Evolutionary conservation across 2,329 filamentous ascomycete genomes (phyloP).

Genomic region (Malbranchea cinnamomea): DNA sequence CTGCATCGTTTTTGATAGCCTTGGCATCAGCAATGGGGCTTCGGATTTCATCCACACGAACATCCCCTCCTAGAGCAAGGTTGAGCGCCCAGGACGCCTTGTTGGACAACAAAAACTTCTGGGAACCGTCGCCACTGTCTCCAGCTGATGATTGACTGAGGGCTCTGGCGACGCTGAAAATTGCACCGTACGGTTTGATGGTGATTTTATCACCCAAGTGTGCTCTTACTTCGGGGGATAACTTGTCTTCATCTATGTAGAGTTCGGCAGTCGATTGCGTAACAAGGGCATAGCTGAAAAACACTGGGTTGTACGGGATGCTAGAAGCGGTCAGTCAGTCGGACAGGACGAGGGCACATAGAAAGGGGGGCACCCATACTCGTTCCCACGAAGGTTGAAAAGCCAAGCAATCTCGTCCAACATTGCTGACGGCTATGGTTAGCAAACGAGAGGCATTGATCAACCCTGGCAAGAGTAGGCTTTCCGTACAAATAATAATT

Average conservation of each 20-base stretch:
- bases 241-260: slow-evolving; percentile 69
- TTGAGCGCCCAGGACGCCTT: slow-evolving; percentile 88
- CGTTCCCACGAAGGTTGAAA: slow-evolving; percentile 89
- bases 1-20: slow-evolving; percentile 81
- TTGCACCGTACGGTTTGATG: slow-evolving; percentile 66
- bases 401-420: slow-evolving; percentile 96
- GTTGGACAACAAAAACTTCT: slow-evolving; percentile 72
- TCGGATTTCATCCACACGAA: slow-evolving; percentile 68
- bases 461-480: not conserved
- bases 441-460: not conserved
- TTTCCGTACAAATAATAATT: slow-evolving; percentile 59
- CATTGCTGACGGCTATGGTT: slow-evolving; percentile 41
- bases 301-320: slow-evolving; percentile 95
- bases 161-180: slow-evolving; percentile 62
- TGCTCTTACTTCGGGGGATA: slow-evolving; percentile 50
- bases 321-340: slow-evolving; percentile 20
- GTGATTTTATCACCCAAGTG: slow-evolving; percentile 57
- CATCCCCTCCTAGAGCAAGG: slow-evolving; percentile 69
- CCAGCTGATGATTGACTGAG: slow-evolving; percentile 37
- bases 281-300: slow-evolving; percentile 89
- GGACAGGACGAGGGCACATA: slow-evolving; percentile 6
- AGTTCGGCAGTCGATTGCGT: slow-evolving; percentile 62
- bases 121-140: slow-evolving; percentile 18
- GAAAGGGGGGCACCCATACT: slow-evolving; percentile 32
- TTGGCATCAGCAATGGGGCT: slow-evolving; percentile 85